Conservation (phyloP, 164 flowering plant species). For the Vitis cinerea region DNA sequence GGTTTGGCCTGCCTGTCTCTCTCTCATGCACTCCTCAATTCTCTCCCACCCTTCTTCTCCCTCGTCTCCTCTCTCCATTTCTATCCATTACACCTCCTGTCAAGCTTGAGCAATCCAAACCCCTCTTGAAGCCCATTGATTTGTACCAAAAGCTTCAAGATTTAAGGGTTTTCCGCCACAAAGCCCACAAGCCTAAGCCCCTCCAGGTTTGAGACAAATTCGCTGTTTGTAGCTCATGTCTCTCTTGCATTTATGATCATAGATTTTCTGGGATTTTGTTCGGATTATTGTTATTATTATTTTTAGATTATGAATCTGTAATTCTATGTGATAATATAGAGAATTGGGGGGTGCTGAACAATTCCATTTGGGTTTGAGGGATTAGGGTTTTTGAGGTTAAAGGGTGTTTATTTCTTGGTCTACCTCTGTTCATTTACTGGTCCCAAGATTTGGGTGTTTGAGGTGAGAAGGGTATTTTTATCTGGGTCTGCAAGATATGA, state of each 20-base stretch:
- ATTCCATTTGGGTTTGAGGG: conserved; percentile 7
- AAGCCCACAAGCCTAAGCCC: conserved; percentile 11
- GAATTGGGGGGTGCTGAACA: not conserved
- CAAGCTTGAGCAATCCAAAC: conserved; percentile 10
- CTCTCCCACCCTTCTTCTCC: conserved; percentile 23
- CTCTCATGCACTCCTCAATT: conserved; percentile 20
- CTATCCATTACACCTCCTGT: not conserved
- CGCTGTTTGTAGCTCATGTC: not conserved
- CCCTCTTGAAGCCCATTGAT: not conserved
- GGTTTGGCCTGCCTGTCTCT: conserved; percentile 17
- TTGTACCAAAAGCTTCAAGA: conserved; percentile 11
- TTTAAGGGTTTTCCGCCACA: conserved; percentile 11
- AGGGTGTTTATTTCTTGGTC: conserved; percentile 10
- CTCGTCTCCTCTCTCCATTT: not conserved
- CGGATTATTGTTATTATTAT: conserved; percentile 3
- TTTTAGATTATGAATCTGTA: not conserved
- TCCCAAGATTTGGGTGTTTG: conserved; percentile 5
- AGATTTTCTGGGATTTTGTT: conserved; percentile 4
- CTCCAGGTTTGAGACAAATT: conserved; percentile 10
- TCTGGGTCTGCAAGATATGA: not conserved
- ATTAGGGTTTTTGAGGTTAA: conserved; percentile 20
- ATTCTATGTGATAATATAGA: not conserved
- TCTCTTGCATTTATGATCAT: conserved; percentile 10
- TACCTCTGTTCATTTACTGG: not conserved
- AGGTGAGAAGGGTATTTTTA: not conserved